These are phyloP conservation scores for Mucor racemosus DNA, from an alignment of 371 early-diverging fungal species.

Conservation along the genomic window DNA sequence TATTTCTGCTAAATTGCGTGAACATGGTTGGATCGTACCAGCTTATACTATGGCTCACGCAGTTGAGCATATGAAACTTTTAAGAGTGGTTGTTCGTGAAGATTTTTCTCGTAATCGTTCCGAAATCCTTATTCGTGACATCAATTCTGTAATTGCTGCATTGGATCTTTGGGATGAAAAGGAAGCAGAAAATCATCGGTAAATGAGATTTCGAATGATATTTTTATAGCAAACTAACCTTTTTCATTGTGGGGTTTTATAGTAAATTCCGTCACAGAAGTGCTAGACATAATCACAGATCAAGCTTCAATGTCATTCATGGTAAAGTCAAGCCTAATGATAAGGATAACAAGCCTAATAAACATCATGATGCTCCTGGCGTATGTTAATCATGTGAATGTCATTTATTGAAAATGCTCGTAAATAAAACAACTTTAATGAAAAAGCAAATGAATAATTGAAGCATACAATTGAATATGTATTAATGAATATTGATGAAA, in stretches of 20 bases:
- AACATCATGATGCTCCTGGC: constrained; percentile 13
- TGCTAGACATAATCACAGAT: constrained; percentile 15
- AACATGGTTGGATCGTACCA: constrained; percentile 68
- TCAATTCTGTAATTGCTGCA: constrained; percentile 17
- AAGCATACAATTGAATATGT: no score
- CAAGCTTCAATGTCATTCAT: neutral
- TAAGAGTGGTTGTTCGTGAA: constrained; percentile 63
- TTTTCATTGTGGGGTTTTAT: neutral
- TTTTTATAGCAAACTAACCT: neutral
- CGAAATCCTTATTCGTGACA: constrained; percentile 39
- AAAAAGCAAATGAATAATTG: no score
- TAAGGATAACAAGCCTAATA: neutral
- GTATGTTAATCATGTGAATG: constrained; percentile 6
- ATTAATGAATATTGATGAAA: no score
- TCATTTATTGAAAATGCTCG: no score
- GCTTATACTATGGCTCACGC: constrained; percentile 60
- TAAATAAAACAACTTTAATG: no score
- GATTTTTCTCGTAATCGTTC: constrained; percentile 45
- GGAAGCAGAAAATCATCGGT: constrained; percentile 19
- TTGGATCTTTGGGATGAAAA: constrained; percentile 23
- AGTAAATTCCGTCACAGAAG: constrained; percentile 12
- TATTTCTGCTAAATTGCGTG: constrained; percentile 52
- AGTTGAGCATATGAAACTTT: constrained; percentile 49
- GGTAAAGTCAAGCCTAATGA: neutral
- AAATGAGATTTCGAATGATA: neutral